A percentile compares a stretch with the other conserved stretches of the same genome.
phyloP scores from a whole-genome alignment of 352 stramenopile species.

The Pythium vanterpoolii region DNA sequence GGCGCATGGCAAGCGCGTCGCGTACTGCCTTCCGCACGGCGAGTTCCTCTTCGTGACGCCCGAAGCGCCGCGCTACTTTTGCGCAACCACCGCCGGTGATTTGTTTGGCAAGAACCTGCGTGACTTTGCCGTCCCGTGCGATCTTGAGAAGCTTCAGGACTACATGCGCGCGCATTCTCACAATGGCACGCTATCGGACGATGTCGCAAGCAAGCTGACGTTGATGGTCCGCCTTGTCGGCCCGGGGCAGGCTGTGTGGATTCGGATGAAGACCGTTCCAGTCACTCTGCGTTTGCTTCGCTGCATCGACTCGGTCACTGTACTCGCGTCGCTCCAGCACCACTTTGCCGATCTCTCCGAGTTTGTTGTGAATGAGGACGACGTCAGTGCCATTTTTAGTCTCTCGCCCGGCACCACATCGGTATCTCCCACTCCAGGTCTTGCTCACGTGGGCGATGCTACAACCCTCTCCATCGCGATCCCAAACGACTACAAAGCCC shows the following conservation, averaged over 20 bases:
- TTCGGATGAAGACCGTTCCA: conserved; percentile 55
- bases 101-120: conserved; percentile 66
- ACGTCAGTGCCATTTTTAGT: conserved; percentile 39
- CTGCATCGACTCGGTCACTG: conserved; percentile 74
- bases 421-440: neutral
- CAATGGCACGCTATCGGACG: conserved; percentile 13
- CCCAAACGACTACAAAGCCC: conserved; percentile 17
- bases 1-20: conserved; percentile 44
- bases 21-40: conserved; percentile 64
- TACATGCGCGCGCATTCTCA: conserved; percentile 38
- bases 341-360: conserved; percentile 68
- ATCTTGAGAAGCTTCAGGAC: conserved; percentile 65
- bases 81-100: conserved; percentile 24
- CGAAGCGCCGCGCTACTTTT: conserved; percentile 43
- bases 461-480: conserved; percentile 1
- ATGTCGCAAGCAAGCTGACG: conserved; percentile 29
- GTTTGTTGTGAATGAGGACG: conserved; percentile 70
- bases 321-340: conserved; percentile 30
- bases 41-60: conserved; percentile 73
- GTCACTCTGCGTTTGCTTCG: conserved; percentile 72
- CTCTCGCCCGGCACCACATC: conserved; percentile 7
- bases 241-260: conserved; percentile 35
- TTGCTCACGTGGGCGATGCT: neutral
- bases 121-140: conserved; percentile 46
- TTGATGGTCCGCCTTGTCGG: conserved; percentile 43